A percentile compares a stretch with the other conserved stretches of the same genome.
These are phyloP conservation scores for Botryotinia calthae DNA, from an alignment of 2,329 filamentous ascomycete genomes.

Conservation along the genomic window DNA sequence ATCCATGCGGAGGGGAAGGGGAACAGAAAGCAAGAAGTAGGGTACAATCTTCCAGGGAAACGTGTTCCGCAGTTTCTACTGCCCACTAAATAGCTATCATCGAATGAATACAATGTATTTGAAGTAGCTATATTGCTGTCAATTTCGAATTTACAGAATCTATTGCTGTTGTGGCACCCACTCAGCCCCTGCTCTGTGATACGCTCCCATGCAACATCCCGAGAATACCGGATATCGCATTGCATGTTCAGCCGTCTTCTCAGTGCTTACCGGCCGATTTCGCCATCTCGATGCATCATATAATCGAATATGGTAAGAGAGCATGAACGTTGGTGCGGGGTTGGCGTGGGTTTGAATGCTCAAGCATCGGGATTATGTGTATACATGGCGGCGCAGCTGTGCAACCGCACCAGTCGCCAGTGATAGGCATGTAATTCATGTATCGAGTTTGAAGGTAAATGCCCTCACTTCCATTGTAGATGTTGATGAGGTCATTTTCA, in stretches of 20 bases:
- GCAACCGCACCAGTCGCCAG: not conserved
- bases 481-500: not conserved
- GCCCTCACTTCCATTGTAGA: not conserved
- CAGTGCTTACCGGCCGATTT: not conserved
- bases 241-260: slow-evolving; percentile 6
- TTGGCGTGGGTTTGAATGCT: not conserved
- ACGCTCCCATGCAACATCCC: not conserved
- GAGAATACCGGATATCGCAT: not conserved
- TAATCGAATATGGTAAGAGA: not conserved
- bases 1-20: not conserved
- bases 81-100: not conserved
- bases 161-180: not conserved
- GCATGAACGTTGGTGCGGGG: not conserved
- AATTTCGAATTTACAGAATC: not conserved
- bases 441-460: not conserved
- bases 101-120: not conserved
- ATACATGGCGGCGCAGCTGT: not conserved
- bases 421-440: not conserved
- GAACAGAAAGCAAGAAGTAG: not conserved
- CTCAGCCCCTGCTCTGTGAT: not conserved
- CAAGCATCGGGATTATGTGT: not conserved
- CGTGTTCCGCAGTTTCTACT: not conserved
- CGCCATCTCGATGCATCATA: not conserved
- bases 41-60: not conserved
- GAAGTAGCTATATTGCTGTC: not conserved